A percentile compares a stretch with the other conserved stretches of the same genome.
These are phyloP conservation scores for Dillenia suffruticosa DNA, from an alignment of 164 flowering plant genomes.

Conservation along the genomic window DNA sequence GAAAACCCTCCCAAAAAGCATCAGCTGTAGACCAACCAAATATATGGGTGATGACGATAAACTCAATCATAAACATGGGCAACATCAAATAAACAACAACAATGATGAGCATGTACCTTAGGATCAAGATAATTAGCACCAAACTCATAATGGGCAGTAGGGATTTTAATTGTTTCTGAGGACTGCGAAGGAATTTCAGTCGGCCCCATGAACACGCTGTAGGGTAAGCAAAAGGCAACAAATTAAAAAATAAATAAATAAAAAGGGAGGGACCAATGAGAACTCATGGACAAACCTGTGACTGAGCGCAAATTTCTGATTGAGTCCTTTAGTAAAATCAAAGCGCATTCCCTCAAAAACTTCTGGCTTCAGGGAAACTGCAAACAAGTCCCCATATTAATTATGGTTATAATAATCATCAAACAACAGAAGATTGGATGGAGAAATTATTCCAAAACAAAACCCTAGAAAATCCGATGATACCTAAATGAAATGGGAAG, in stretches of 20 bases:
- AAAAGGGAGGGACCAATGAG: not conserved
- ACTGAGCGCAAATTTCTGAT: slow-evolving; percentile 76
- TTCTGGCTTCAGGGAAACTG: slow-evolving; percentile 97
- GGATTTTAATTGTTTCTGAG: slow-evolving; percentile 77
- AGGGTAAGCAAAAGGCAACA: not conserved
- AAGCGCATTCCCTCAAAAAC: slow-evolving; percentile 92
- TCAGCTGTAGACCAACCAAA: slow-evolving; percentile 36
- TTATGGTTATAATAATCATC: not conserved
- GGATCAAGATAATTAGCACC: slow-evolving; percentile 95
- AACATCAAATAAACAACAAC: not conserved
- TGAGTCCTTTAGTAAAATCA: slow-evolving; percentile 83
- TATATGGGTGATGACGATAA: not conserved
- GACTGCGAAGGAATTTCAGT: slow-evolving; percentile 83
- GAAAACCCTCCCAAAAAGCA: slow-evolving; percentile 85
- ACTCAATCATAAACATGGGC: not conserved
- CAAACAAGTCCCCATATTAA: not conserved
- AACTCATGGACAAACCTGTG: slow-evolving; percentile 53
- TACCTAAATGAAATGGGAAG: not conserved
- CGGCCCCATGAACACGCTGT: slow-evolving; percentile 87
- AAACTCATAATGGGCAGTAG: slow-evolving; percentile 87
- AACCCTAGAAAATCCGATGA: not conserved
- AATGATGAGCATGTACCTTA: slow-evolving; percentile 34
- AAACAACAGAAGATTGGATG: not conserved
- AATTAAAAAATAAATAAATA: not conserved
- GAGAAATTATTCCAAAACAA: not conserved